Percentiles rank a stretch among this genome's conserved stretches.
Evolutionary conservation across 1,284 basidiomycete species (phyloP).

Genomic region (Trichosporon sp.): DNA sequence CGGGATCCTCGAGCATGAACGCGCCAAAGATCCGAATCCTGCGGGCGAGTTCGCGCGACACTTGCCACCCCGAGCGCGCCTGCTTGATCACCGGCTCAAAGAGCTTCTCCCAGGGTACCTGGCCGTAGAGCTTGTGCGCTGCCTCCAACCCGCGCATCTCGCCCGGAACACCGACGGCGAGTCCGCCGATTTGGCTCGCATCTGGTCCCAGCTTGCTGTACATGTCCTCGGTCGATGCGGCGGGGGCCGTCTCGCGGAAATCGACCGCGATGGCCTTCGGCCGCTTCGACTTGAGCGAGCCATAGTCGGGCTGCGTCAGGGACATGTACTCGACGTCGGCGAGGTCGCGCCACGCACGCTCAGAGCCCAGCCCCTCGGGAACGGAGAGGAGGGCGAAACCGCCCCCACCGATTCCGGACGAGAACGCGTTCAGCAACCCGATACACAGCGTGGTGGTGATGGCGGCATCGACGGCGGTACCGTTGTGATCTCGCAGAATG

Average conservation of each 20-base stretch:
- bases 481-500: slow-evolving; percentile 71
- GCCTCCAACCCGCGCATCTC: slow-evolving; percentile 72
- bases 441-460: slow-evolving; percentile 78
- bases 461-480: slow-evolving; percentile 87
- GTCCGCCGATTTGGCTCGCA: slow-evolving; percentile 69
- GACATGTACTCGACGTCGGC: neutral
- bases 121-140: slow-evolving; percentile 55
- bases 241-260: slow-evolving; percentile 85
- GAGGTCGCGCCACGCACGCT: neutral
- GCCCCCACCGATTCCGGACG: slow-evolving; percentile 80
- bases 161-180: slow-evolving; percentile 80
- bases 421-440: slow-evolving; percentile 87
- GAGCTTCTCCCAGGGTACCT: slow-evolving; percentile 72
- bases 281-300: neutral
- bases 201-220: slow-evolving; percentile 73
- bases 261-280: slow-evolving; percentile 74
- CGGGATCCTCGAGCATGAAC: slow-evolving; percentile 72
- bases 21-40: slow-evolving; percentile 65
- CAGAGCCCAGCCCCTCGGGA: slow-evolving; percentile 56
- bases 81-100: slow-evolving; percentile 74
- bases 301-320: slow-evolving; percentile 6
- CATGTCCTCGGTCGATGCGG: slow-evolving; percentile 72
- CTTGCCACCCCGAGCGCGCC: slow-evolving; percentile 71
- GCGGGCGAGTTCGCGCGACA: slow-evolving; percentile 71
- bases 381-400: slow-evolving; percentile 88